phyloP scores from a whole-genome alignment of 257 asterid species.

The Solanum gandarillasii region DNA sequence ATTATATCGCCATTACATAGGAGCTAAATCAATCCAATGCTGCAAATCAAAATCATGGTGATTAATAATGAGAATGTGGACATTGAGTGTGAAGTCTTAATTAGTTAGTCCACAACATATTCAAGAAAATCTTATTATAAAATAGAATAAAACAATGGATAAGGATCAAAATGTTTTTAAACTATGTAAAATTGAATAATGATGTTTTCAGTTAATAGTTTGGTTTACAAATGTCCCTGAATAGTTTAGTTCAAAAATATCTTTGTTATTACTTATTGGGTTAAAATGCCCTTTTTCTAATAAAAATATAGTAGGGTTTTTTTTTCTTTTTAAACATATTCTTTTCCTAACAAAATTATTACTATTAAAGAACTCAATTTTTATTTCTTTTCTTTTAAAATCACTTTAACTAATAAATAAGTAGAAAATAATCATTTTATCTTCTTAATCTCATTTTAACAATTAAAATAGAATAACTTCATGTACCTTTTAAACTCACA shows the following conservation, averaged over 20 bases:
- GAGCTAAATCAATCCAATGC: not conserved
- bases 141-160: not conserved
- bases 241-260: too few species aligned
- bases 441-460: not conserved
- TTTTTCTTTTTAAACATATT: not conserved
- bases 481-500: not conserved
- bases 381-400: not conserved
- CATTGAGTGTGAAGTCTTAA: not conserved
- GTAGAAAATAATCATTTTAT: not conserved
- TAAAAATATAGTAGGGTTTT: not conserved
- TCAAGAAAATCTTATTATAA: not conserved
- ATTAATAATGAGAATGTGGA: not conserved
- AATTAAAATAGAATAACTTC: too few species aligned
- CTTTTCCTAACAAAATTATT: not conserved
- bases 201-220: accelerated
- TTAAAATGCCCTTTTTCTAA: not conserved
- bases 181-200: too few species aligned
- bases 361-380: not conserved
- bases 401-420: not conserved
- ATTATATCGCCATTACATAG: not conserved
- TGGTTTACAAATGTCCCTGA: not conserved
- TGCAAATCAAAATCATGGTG: not conserved
- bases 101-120: not conserved
- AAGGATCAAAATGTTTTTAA: not conserved
- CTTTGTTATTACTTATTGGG: not conserved